phyloP scores from a whole-genome alignment of 2,329 filamentous ascomycete species.

The Fusarium sp. region DNA sequence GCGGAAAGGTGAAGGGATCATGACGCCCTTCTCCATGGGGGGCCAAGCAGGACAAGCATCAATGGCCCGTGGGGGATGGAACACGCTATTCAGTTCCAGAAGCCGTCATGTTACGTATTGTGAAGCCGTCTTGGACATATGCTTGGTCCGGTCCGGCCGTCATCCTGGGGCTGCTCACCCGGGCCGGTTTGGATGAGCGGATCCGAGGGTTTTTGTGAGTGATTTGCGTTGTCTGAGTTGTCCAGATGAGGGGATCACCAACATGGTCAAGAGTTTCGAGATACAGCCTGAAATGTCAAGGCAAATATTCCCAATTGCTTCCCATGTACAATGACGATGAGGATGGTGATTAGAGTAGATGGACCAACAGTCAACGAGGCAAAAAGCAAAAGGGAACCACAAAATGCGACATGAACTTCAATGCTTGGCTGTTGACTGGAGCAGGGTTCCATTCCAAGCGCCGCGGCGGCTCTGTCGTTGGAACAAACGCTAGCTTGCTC shows the following conservation, averaged over 20 bases:
- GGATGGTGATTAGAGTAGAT: not conserved
- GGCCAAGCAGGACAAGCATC: not conserved
- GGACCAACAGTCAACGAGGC: not conserved
- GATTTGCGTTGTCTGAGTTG: not conserved
- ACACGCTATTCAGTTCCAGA: constrained; percentile 32
- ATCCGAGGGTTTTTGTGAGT: constrained; percentile 10
- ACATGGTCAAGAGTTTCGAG: not conserved
- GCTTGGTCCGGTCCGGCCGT: constrained; percentile 29
- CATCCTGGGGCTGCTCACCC: constrained; percentile 23
- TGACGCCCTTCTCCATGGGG: constrained; percentile 30
- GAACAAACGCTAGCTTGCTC: not conserved
- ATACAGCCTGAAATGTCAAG: not conserved
- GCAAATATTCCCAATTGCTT: not conserved
- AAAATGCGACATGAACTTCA: not conserved
- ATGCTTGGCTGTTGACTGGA: not conserved
- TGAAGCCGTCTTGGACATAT: constrained; percentile 9
- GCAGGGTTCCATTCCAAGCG: not conserved
- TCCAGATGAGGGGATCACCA: constrained; percentile 6
- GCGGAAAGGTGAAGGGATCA: constrained; percentile 26
- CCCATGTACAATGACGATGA: constrained; percentile 18
- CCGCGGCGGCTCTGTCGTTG: constrained; percentile 14
- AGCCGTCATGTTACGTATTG: constrained; percentile 42
- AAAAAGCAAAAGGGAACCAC: constrained; percentile 1
- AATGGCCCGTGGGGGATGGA: constrained; percentile 30
- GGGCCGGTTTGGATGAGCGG: constrained; percentile 33